phyloP scores from a whole-genome alignment of 768 basidiomycete genomes.

The Suillus subluteus region DNA sequence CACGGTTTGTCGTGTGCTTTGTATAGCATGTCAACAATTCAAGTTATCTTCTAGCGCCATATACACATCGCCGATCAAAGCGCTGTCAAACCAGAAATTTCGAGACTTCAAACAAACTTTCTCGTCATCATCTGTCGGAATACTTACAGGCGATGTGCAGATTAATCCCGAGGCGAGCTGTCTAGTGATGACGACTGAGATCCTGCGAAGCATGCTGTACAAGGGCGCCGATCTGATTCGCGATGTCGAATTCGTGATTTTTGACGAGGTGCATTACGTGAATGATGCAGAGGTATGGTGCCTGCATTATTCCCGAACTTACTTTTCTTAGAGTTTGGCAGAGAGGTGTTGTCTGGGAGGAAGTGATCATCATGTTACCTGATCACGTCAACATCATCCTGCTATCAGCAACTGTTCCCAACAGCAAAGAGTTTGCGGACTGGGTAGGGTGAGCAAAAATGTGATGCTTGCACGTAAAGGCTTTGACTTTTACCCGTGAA shows the following conservation, averaged over 20 bases:
- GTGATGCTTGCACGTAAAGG: neutral
- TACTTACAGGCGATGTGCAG: constrained; percentile 97
- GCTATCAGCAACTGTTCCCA: constrained; percentile 96
- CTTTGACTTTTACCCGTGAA: neutral
- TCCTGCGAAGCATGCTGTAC: constrained; percentile 96
- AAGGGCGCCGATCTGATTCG: constrained; percentile 98
- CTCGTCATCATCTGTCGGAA: constrained; percentile 88
- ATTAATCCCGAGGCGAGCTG: constrained; percentile 98
- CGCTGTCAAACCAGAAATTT: constrained; percentile 98
- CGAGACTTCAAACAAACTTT: constrained; percentile 98
- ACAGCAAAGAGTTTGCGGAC: constrained; percentile 97
- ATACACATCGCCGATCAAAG: constrained; percentile 98
- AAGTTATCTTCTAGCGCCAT: constrained; percentile 68
- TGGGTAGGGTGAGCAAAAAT: constrained; percentile 88
- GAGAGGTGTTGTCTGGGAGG: constrained; percentile 99
- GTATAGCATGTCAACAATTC: constrained; percentile 18
- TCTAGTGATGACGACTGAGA: constrained; percentile 98
- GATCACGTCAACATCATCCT: constrained; percentile 98
- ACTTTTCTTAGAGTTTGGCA: constrained; percentile 36
- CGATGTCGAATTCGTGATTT: constrained; percentile 99
- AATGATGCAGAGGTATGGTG: constrained; percentile 91
- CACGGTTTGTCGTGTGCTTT: constrained; percentile 59
- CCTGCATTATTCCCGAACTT: constrained; percentile 13
- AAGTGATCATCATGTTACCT: constrained; percentile 99
- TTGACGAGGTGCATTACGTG: constrained; percentile 99